Conservation (phyloP, 805 yeast genomes). For the Vanderwaltozyma verrucispora region DNA sequence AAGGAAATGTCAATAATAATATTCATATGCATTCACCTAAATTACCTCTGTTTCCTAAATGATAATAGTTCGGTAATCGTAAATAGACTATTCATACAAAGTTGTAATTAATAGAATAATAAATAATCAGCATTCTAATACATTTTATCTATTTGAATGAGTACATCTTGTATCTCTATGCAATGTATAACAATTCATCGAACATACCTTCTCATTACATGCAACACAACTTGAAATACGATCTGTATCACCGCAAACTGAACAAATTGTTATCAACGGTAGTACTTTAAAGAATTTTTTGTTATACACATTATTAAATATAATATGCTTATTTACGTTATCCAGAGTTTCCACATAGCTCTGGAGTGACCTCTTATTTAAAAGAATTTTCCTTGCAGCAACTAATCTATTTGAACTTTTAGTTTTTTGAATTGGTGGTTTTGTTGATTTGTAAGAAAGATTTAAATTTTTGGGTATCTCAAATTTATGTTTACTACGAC, state of each 20-base stretch:
- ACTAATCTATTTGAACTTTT: slow-evolving; percentile 25
- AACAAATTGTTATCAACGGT: slow-evolving; percentile 26
- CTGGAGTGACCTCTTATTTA: slow-evolving; percentile 22
- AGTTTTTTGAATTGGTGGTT: slow-evolving; percentile 22
- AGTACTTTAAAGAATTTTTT: slow-evolving; percentile 26
- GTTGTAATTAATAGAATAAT: too few relatives aligned
- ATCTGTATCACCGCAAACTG: slow-evolving; percentile 27
- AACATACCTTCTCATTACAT: slow-evolving; percentile 27
- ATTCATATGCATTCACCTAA: not conserved
- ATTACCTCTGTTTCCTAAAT: not conserved
- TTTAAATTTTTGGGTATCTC: slow-evolving; percentile 24
- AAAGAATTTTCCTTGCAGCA: slow-evolving; percentile 23
- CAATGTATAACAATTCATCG: slow-evolving; percentile 22
- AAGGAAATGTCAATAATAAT: not conserved
- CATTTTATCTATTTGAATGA: slow-evolving; percentile 2
- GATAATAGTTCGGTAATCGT: not conserved
- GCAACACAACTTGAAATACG: slow-evolving; percentile 26
- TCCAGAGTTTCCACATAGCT: slow-evolving; percentile 26
- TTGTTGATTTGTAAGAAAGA: slow-evolving; percentile 26
- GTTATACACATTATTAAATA: slow-evolving; percentile 24
- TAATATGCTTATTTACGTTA: slow-evolving; percentile 22
- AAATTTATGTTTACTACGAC: slow-evolving; percentile 12
- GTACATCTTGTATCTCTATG: slow-evolving; percentile 29
- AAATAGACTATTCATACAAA: not conserved
- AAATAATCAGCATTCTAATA: not conserved